Conservation (phyloP, 2,329 filamentous ascomycete genomes). For the Cercospora nicotianae region DNA sequence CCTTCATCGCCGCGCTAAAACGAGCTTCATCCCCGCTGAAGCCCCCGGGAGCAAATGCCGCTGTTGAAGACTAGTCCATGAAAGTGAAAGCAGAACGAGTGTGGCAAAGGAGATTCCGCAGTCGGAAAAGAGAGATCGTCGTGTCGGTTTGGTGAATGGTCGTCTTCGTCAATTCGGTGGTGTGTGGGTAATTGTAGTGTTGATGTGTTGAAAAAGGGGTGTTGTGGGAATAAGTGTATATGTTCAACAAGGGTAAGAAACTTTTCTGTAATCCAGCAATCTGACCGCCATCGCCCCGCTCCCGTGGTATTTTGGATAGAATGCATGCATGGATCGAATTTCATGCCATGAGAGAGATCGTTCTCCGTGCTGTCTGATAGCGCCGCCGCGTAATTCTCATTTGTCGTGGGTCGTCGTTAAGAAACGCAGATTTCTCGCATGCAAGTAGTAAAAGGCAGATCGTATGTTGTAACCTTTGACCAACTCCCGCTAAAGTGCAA, state of each 20-base stretch:
- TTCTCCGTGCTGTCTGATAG: constrained; percentile 28
- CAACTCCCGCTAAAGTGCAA: constrained; percentile 46
- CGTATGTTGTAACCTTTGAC: constrained; percentile 30
- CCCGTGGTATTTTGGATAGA: constrained; percentile 2
- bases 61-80: constrained; percentile 3
- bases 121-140: background rate
- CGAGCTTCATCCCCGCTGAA: constrained; percentile 8
- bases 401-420: constrained; percentile 32
- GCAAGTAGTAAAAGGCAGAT: constrained; percentile 33
- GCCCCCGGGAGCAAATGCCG: constrained; percentile 19
- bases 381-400: constrained; percentile 20
- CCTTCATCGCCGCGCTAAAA: constrained; percentile 15
- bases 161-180: background rate
- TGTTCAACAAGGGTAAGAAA: constrained; percentile 20
- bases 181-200: background rate
- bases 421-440: constrained; percentile 29
- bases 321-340: constrained; percentile 19
- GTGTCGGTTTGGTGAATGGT: background rate
- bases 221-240: constrained; percentile 17
- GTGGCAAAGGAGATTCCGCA: background rate
- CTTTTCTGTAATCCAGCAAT: constrained; percentile 30
- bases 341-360: constrained; percentile 31
- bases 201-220: constrained; percentile 11
- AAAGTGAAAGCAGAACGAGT: background rate
- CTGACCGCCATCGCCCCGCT: constrained; percentile 25